Evolutionary conservation across 805 yeast genomes (phyloP).

Genomic region (Wickerhamomyces chaumierensis): DNA sequence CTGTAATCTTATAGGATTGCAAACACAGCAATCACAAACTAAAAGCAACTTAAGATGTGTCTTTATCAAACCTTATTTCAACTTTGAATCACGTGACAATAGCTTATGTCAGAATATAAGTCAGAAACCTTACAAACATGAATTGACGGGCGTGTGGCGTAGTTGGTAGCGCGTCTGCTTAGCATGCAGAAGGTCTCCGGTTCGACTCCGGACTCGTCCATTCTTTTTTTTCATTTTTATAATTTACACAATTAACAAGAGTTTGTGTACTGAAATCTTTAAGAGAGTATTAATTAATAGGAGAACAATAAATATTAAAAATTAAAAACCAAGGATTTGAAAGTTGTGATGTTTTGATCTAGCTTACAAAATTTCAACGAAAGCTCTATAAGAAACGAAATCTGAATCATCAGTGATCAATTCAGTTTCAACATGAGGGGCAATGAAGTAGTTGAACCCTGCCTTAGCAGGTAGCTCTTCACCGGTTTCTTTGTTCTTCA

Average conservation of each 20-base stretch:
- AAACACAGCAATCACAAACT: no score
- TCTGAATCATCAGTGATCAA: conserved; percentile 38
- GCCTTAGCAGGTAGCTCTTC: conserved; percentile 39
- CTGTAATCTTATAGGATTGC: no score
- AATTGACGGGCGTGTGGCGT: conserved; percentile 60
- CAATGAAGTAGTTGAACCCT: conserved; percentile 79
- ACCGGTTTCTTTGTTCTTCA: conserved; percentile 25
- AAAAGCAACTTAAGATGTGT: no score
- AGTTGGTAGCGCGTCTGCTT: conserved; percentile 77
- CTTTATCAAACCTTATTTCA: no score
- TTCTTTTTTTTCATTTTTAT: conserved; percentile 10
- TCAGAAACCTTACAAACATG: no score
- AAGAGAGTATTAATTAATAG: no score
- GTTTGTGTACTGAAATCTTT: neutral
- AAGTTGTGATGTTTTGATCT: neutral
- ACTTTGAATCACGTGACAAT: no score
- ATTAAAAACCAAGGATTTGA: neutral
- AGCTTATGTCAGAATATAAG: no score
- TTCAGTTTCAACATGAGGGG: conserved; percentile 61
- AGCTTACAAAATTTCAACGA: conserved; percentile 46
- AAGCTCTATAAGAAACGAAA: conserved; percentile 84
- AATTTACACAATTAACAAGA: neutral
- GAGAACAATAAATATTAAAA: neutral
- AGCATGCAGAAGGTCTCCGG: conserved; percentile 74
- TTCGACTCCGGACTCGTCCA: conserved; percentile 72